A percentile compares a stretch with the other conserved stretches of the same genome.
Evolutionary conservation across 495 filamentous ascomycete species (phyloP).

Genomic region (Penicillium manginii): DNA sequence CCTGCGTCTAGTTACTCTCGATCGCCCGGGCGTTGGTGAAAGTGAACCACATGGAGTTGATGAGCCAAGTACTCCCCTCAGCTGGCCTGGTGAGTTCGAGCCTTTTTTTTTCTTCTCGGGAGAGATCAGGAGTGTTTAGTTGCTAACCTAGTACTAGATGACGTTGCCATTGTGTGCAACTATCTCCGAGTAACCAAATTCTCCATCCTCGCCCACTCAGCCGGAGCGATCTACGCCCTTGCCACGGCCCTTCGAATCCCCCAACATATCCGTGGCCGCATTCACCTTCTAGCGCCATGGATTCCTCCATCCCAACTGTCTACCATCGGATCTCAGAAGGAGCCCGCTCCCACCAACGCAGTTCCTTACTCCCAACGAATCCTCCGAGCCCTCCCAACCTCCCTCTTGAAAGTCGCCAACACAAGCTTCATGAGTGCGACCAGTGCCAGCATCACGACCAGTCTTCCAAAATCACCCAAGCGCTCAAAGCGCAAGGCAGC

Average conservation of each 20-base stretch:
- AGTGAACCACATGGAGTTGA: conserved; percentile 78
- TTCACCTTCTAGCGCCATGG: conserved; percentile 96
- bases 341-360: conserved; percentile 74
- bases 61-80: conserved; percentile 79
- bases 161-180: conserved; percentile 94
- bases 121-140: neutral
- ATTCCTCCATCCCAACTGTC: conserved; percentile 98
- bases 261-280: conserved; percentile 90
- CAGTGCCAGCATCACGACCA: conserved; percentile 84
- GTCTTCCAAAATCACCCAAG: conserved; percentile 72
- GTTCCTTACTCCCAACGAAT: conserved; percentile 92
- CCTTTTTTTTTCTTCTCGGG: neutral
- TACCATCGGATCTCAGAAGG: conserved; percentile 74
- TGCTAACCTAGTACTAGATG: conserved; percentile 59
- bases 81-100: conserved; percentile 85
- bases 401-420: conserved; percentile 91
- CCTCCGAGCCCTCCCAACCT: conserved; percentile 86
- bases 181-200: conserved; percentile 92
- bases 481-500: conserved; percentile 63
- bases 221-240: conserved; percentile 95
- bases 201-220: conserved; percentile 96
- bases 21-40: conserved; percentile 92
- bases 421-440: conserved; percentile 93
- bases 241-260: conserved; percentile 95
- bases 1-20: conserved; percentile 88